Percentiles rank a stretch among this genome's conserved stretches.
These are phyloP conservation scores for Penicillium bialowiezense DNA, from an alignment of 495 filamentous ascomycete genomes.

Conservation along the genomic window DNA sequence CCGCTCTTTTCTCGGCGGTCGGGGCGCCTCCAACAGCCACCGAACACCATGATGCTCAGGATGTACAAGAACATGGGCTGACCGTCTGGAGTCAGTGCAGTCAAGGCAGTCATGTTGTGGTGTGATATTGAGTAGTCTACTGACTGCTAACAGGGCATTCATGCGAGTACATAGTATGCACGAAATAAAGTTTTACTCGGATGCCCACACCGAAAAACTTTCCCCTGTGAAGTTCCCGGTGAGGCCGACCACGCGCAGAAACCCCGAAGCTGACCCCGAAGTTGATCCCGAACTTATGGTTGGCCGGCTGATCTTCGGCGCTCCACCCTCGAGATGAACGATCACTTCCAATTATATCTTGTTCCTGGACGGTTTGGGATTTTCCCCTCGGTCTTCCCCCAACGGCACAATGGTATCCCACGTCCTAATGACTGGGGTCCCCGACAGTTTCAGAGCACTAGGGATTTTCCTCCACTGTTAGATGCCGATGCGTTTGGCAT, in stretches of 20 bases:
- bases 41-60: no score
- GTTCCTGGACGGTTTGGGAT: not conserved
- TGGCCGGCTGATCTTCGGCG: not conserved
- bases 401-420: not conserved
- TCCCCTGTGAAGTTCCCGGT: not conserved
- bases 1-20: not conserved
- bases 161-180: no score
- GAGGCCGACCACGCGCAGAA: not conserved
- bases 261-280: not conserved
- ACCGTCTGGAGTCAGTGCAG: no score
- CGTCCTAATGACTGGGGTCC: not conserved
- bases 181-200: not conserved
- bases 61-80: no score
- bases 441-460: not conserved
- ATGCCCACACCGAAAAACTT: not conserved
- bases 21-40: no score
- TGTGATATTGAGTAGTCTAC: no score
- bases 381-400: not conserved
- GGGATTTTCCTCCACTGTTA: not conserved
- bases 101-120: no score
- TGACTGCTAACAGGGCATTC: no score
- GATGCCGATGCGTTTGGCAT: not conserved
- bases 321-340: not conserved
- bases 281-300: not conserved
- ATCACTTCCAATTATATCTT: constrained; percentile 3